phyloP scores from a whole-genome alignment of 495 filamentous ascomycete species.

The Podospora pseudopauciseta region DNA sequence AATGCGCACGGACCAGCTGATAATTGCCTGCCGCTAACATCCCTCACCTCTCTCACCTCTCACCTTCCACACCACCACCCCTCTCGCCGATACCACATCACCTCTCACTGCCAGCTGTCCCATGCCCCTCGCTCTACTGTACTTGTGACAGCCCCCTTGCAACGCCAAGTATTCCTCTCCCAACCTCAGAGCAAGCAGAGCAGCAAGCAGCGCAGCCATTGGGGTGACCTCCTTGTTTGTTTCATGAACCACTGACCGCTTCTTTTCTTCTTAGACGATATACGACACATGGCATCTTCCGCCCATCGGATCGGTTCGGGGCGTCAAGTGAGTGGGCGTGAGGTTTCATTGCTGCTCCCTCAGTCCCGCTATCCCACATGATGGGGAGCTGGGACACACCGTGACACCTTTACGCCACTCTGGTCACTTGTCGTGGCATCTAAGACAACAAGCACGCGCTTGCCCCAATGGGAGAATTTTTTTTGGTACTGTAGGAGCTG shows the following conservation, averaged over 20 bases:
- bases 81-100: too few relatives aligned
- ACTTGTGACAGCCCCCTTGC: neutral
- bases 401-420: neutral
- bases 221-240: neutral
- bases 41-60: neutral
- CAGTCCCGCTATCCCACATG: neutral
- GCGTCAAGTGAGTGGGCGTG: neutral
- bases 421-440: neutral
- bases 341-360: neutral
- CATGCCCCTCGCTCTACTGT: neutral
- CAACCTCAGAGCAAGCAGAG: neutral
- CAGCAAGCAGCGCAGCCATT: neutral
- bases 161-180: neutral
- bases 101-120: neutral
- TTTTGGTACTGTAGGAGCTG: neutral
- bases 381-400: neutral
- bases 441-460: neutral
- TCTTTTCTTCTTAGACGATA: neutral
- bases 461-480: neutral
- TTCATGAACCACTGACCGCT: neutral
- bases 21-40: neutral
- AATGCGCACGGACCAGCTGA: neutral
- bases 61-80: neutral
- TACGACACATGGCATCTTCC: neutral
- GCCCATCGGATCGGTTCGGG: neutral